Evolutionary conservation across 441 rosid species (phyloP), one percentile per base, ranked within the genome.

Genomic region (Croton laevigatus): DNA sequence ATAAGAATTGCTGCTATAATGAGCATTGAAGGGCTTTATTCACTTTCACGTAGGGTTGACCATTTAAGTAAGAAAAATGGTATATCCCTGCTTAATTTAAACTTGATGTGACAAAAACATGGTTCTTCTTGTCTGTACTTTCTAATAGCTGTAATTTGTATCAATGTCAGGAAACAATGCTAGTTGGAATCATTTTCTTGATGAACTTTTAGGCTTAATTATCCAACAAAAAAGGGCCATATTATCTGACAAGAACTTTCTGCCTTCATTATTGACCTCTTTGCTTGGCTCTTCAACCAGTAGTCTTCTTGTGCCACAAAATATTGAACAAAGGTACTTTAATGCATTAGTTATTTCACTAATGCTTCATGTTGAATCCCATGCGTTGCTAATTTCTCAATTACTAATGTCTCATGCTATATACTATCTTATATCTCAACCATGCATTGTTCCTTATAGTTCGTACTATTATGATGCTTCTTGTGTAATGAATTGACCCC

Each of bases 21-120:
- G 65, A 91, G 98, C 83, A 73, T 91, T 66, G 98, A 94, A 81
- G 88, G 81, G 63, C 76, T 91, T 48, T 77, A 71, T 77, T 72
- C 84, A 48, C 73, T 93, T 65, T 81, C 90, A 71, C 73, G 82
- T 66, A 89, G 79, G 40, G 82, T 82, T 62, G 92, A 94, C 78
- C 62, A 73, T 48, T 87, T 89, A 73, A 85, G 91, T 87, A 91
- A 90, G 85, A 94, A 88, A 84, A 94, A 96, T 85, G 99, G 99
- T 96, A 86, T 91, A 81, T 71, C 23, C 14, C 59, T 55, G 17
- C 46, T 80, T 63, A 19, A 38, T 70, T 37, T 40, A 58, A 42
- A 54, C 10, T 62, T 51, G n/a, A 60, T 69, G 38, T 19, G 20
- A 23, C 10, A 65, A 62, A 68, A 37, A 6, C 10, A 27, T 58